Evolutionary conservation across 352 stramenopile species (phyloP), one percentile per base, ranked within the genome.

Genomic region (Globisporangium viniferum): DNA sequence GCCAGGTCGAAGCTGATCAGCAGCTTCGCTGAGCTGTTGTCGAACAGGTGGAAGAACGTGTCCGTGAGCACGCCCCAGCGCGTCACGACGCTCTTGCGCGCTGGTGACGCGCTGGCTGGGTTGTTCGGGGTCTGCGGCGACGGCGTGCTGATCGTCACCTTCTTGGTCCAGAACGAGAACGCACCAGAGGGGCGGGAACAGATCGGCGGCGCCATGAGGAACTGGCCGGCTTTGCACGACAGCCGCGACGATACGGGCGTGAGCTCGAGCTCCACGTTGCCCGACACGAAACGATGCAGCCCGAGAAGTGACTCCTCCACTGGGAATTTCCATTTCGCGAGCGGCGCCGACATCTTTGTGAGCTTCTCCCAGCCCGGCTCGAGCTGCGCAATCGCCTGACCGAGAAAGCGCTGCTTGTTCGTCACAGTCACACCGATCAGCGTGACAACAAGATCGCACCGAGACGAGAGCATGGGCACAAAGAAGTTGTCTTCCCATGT

Each of bases 241-340:
- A 88, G 76, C 1, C 77, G 74, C 4, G 82, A 86, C 46, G 81
- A 84, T 56, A 91, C 68, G 18, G 84, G 83, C 44, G 76, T 81
- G 48, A 92, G 81, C 59, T 78, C 66, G 3, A 91, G 79, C 33
- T 86, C 61, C 15, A 94, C 80, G 0, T 70, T 86, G 35, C 87
- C 85, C 8, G 70, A 77, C 2, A 91, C 76, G 58, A 91, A 92
- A 54, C 84, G 81, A 51, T 91, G 77, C 15, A 91, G 73, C 12
- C 86, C 86, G 0, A 89, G 69, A 24, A 94, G 79, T 14, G 74
- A 78, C 56, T 90, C 84, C 15, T 93, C 85, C 3, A 92, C 74
- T 2, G 87, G 87, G 67, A 94, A 94, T 62, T 88, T 89, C 87
- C 84, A 93, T 63, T 93, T 93, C 18, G 67, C 80, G 12, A 94